Percentiles rank a stretch among this genome's conserved stretches.
Conservation (phyloP, 768 basidiomycete genomes). For the Leccinum truebloodii region DNA sequence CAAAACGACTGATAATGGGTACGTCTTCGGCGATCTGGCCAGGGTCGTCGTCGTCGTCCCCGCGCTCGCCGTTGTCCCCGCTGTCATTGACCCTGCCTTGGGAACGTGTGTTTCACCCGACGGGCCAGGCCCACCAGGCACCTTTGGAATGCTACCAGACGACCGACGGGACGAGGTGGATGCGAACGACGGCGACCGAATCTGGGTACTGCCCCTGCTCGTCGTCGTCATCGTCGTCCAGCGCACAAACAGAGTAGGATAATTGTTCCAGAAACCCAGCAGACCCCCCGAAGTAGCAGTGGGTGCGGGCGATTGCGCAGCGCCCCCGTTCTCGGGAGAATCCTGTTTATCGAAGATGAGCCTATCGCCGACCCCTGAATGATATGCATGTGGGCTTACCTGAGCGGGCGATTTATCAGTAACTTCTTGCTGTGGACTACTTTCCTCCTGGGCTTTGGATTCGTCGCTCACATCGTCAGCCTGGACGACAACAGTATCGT, state of each 20-base stretch:
- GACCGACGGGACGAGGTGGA: conserved; percentile 22
- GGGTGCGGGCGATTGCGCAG: conserved; percentile 19
- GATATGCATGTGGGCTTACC: conserved; percentile 22
- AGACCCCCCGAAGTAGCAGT: conserved; percentile 42
- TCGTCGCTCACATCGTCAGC: conserved; percentile 15
- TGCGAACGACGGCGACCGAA: conserved; percentile 21
- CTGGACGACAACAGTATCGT: conserved; percentile 34
- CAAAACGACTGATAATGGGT: conserved; percentile 58
- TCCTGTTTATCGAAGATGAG: conserved; percentile 17
- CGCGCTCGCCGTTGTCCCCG: not conserved
- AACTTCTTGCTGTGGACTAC: conserved; percentile 19
- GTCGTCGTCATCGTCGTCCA: conserved; percentile 38
- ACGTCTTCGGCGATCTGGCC: conserved; percentile 24
- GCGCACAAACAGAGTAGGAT: conserved; percentile 57
- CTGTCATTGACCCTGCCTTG: not conserved
- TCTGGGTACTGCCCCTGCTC: conserved; percentile 24
- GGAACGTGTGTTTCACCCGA: conserved; percentile 15
- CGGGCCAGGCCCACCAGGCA: conserved; percentile 39
- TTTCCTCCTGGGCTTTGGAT: conserved; percentile 21
- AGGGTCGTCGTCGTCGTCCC: conserved; percentile 1
- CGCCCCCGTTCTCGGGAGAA: conserved; percentile 26
- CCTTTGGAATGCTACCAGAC: conserved; percentile 24
- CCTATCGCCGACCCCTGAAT: not conserved
- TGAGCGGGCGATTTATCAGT: conserved; percentile 17
- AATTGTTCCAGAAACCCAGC: conserved; percentile 60